Evolutionary conservation across 192 early-diverging fungal species (phyloP), one percentile per base, ranked within the genome.

Genomic region (Backusella tuberculispora): DNA sequence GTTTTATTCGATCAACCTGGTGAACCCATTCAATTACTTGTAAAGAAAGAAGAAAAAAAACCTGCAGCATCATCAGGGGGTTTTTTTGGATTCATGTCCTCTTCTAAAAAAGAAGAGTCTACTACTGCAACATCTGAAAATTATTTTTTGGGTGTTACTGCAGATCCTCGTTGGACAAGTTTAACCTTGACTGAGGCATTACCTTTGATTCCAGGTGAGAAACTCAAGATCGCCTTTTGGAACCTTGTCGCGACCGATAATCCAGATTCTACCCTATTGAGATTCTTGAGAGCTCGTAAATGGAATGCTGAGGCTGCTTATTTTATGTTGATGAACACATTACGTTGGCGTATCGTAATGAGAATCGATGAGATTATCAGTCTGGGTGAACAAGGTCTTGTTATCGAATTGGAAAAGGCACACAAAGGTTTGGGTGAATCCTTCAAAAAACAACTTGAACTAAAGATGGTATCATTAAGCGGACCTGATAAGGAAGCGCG

Each of bases 281-380:
- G 95, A 14, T 96, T 95, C 77, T 81, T 96, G 56, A 86, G 95
- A 14, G 96, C 95, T 10, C 87, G 96, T 66, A 97, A 97, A 74
- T 97, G 95, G 94, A 86, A 95, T 71, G 86, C 90, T 3, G 78
- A 89, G 37, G 90, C 89, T 40, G 92, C 95, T 0, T 77, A 92
- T 3, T 80, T 63, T 10, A 95, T 96, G 95, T 65, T 92, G 13
- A 73, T 91, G 37, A 76, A 85, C n/a, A 85, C 89, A 7, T 78
- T 97, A 74, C 83, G 87, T 53, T 97, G 96, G 96, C 81, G 94
- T 26, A 47, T 89, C 6, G 85, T 90, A 42, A 73, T 77, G 78
- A 74, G 78, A 37, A 78, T 84, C 1, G 83, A 86, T 38, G 85
- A 86, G 37, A 74, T 86, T 10, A 63, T 79, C 9, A 63, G 46